Evolutionary conservation across 164 flowering plant species (phyloP).

Genomic region (Euptelea pleiosperma): DNA sequence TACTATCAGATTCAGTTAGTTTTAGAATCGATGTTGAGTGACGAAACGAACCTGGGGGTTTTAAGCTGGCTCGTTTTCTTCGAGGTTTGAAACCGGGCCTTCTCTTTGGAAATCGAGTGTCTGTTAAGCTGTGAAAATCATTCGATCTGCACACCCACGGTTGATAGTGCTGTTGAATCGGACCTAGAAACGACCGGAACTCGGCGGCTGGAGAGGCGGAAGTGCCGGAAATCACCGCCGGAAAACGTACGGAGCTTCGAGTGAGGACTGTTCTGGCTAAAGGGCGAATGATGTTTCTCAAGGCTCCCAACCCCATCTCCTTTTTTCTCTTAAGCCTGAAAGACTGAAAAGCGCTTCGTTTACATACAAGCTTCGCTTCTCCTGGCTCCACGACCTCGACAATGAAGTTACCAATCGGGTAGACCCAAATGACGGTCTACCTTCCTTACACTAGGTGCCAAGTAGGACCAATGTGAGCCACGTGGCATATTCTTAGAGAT

Average conservation of each 20-base stretch:
- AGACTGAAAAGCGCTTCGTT: too few species aligned
- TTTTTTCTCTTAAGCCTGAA: too few species aligned
- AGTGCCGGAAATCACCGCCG: conserved; percentile 6
- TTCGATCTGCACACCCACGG: conserved; percentile 34
- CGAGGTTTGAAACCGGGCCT: conserved; percentile 52
- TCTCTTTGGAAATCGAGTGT: conserved; percentile 72
- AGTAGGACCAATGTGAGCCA: too few species aligned
- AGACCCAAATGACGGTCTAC: too few species aligned
- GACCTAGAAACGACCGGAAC: conserved; percentile 18
- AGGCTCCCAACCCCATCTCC: conserved; percentile 49
- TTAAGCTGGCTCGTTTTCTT: conserved; percentile 63
- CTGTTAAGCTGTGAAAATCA: conserved; percentile 63
- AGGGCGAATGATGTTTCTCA: conserved; percentile 53
- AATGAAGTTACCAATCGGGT: too few species aligned
- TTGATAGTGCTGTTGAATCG: conserved; percentile 17
- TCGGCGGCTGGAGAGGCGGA: conserved; percentile 14
- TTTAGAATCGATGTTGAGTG: too few species aligned
- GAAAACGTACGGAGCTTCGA: conserved; percentile 11
- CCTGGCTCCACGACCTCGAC: too few species aligned
- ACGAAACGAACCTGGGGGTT: conserved; percentile 60
- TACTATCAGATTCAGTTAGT: too few species aligned
- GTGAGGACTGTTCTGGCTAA: conserved; percentile 33
- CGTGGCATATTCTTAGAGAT: too few species aligned
- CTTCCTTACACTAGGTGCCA: too few species aligned
- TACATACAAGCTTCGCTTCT: too few species aligned